These are phyloP conservation scores for Volvox carteri DNA, from an alignment of 163 green algal species.

Conservation along the genomic window DNA sequence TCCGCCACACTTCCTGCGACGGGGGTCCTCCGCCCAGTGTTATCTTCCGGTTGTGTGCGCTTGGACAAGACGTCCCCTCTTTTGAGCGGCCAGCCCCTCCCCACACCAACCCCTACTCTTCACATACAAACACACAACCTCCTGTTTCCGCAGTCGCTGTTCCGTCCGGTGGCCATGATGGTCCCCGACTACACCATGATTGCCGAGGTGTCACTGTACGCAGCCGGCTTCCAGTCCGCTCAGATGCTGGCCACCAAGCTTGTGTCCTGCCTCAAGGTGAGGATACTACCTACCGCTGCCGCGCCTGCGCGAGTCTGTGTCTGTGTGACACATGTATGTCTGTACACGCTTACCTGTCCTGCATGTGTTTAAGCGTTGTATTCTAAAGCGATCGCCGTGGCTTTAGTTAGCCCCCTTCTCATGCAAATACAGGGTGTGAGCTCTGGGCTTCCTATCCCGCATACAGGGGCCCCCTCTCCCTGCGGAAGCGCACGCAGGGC, in stretches of 20 bases:
- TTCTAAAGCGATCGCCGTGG: too few species aligned
- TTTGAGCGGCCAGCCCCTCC: background rate
- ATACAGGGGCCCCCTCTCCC: too few species aligned
- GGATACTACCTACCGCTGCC: background rate
- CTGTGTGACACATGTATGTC: background rate
- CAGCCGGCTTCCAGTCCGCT: constrained; percentile 59
- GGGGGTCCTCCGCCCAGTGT: background rate
- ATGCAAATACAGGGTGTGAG: too few species aligned
- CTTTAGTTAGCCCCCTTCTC: too few species aligned
- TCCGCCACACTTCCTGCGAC: background rate
- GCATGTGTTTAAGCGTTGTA: too few species aligned
- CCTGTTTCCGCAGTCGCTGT: constrained; percentile 72
- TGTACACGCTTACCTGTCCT: too few species aligned
- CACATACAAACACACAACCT: background rate
- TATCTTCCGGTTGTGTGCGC: too few species aligned
- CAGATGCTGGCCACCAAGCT: constrained; percentile 56
- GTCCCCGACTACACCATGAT: constrained; percentile 87
- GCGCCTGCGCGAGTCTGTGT: background rate
- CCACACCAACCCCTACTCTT: background rate
- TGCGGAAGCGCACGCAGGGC: too few species aligned
- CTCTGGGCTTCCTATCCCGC: too few species aligned
- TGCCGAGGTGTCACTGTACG: constrained; percentile 79
- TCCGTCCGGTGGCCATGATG: constrained; percentile 90
- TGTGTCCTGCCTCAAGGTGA: constrained; percentile 63
- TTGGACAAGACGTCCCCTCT: background rate